A percentile compares a stretch with the other conserved stretches of the same genome.
These are phyloP conservation scores for Vitis amurensis DNA, from an alignment of 164 flowering plant species.

Conservation along the genomic window DNA sequence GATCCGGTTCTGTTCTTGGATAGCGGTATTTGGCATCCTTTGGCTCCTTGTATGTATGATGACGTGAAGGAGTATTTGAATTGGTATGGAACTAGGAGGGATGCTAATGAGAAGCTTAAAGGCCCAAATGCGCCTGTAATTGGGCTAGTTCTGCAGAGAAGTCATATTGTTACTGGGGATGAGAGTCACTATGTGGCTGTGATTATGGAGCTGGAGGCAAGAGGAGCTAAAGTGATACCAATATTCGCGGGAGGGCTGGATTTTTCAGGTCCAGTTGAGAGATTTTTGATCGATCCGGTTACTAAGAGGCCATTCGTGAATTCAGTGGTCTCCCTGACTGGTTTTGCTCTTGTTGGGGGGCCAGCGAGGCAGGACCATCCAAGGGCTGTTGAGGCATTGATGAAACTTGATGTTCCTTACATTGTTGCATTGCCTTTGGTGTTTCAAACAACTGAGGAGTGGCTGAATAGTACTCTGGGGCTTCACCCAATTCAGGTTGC, in stretches of 20 bases:
- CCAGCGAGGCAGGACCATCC: slow-evolving; percentile 99
- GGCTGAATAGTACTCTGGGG: slow-evolving; percentile 94
- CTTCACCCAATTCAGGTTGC: slow-evolving; percentile 99
- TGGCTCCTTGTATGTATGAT: slow-evolving; percentile 97
- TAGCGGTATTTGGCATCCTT: slow-evolving; percentile 95
- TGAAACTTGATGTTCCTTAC: slow-evolving; percentile 93
- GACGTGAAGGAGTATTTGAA: slow-evolving; percentile 98
- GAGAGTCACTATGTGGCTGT: slow-evolving; percentile 98
- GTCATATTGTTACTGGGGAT: slow-evolving; percentile 97
- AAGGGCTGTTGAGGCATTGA: slow-evolving; percentile 87
- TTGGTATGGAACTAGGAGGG: slow-evolving; percentile 93
- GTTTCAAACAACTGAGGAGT: slow-evolving; percentile 98
- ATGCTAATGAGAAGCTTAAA: slow-evolving; percentile 79
- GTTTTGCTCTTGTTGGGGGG: slow-evolving; percentile 97
- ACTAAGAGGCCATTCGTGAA: slow-evolving; percentile 79
- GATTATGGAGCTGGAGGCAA: slow-evolving; percentile 96
- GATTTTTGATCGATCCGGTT: slow-evolving; percentile 68
- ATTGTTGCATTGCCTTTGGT: slow-evolving; percentile 95
- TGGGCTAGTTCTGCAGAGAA: slow-evolving; percentile 82
- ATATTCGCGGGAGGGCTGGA: slow-evolving; percentile 97
- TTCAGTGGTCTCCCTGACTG: slow-evolving; percentile 83
- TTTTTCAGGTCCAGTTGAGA: slow-evolving; percentile 93
- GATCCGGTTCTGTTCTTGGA: slow-evolving; percentile 94
- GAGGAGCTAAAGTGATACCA: slow-evolving; percentile 91
- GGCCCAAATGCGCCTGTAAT: slow-evolving; percentile 67